Conservation (phyloP, 2,329 filamentous ascomycete genomes). For the Nakataea oryzae region DNA sequence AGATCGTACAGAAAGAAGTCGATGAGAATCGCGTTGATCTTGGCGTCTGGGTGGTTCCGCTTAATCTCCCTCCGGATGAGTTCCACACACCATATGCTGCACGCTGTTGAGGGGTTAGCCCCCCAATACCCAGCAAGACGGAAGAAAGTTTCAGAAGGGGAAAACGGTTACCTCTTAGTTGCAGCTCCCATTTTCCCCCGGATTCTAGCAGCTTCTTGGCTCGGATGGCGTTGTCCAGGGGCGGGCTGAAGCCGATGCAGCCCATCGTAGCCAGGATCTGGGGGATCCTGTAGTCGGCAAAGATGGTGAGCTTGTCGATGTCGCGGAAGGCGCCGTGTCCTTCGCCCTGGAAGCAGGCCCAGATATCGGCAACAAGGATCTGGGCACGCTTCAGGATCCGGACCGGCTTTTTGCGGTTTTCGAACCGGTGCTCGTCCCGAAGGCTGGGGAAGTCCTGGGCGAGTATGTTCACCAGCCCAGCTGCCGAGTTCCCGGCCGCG, state of each 20-base stretch:
- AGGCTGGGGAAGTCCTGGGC: conserved; percentile 79
- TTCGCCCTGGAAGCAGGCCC: conserved; percentile 86
- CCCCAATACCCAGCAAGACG: background rate
- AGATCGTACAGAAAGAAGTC: conserved; percentile 97
- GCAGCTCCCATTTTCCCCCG: conserved; percentile 72
- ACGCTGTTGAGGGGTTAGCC: conserved; percentile 39
- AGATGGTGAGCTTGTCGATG: conserved; percentile 95
- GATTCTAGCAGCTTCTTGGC: conserved; percentile 54
- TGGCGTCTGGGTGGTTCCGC: conserved; percentile 57
- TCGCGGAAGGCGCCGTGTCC: conserved; percentile 74
- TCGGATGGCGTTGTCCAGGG: conserved; percentile 61
- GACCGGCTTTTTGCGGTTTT: conserved; percentile 54
- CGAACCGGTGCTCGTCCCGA: conserved; percentile 67
- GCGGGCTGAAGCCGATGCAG: conserved; percentile 75
- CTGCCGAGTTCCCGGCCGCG: conserved; percentile 68
- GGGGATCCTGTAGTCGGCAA: conserved; percentile 94
- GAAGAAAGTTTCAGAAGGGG: too few species aligned
- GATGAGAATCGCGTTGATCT: conserved; percentile 80
- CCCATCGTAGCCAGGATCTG: conserved; percentile 81
- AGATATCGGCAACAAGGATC: conserved; percentile 90
- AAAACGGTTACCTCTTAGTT: conserved; percentile 63
- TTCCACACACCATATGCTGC: conserved; percentile 95
- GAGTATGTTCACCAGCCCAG: conserved; percentile 74
- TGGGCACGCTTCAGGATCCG: conserved; percentile 89
- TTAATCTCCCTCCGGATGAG: conserved; percentile 74